phyloP scores from a whole-genome alignment of 2,329 filamentous ascomycete species.

The Herpotrichia juniperi region DNA sequence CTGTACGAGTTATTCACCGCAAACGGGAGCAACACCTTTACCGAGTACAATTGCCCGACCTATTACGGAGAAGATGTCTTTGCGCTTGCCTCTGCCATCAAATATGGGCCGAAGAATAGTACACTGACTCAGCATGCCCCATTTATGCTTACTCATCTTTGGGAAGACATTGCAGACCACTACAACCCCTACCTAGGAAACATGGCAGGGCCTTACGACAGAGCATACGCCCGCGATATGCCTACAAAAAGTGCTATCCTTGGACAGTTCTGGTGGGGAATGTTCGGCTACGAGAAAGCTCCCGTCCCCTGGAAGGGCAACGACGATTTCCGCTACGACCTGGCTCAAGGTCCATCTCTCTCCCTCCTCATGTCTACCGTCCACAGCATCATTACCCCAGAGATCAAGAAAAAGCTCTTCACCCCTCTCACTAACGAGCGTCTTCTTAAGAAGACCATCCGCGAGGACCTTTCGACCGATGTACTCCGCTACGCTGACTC shows the following conservation, averaged over 20 bases:
- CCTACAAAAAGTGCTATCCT: conserved; percentile 49
- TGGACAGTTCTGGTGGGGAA: conserved; percentile 52
- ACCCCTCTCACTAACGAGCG: not conserved
- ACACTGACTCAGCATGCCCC: conserved; percentile 37
- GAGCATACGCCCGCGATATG: conserved; percentile 49
- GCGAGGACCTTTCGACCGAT: conserved; percentile 40
- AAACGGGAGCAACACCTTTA: conserved; percentile 41
- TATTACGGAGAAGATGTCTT: conserved; percentile 52
- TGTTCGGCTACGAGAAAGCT: conserved; percentile 49
- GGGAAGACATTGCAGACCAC: conserved; percentile 44
- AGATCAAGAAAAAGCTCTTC: conserved; percentile 5
- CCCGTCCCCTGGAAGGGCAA: conserved; percentile 48
- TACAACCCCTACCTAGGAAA: conserved; percentile 47
- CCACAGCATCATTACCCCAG: conserved; percentile 4
- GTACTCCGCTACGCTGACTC: conserved; percentile 43
- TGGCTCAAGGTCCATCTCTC: conserved; percentile 49
- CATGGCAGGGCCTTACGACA: conserved; percentile 46
- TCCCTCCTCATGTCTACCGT: conserved; percentile 38
- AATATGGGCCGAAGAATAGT: conserved; percentile 41
- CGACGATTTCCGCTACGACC: conserved; percentile 50
- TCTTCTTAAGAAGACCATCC: conserved; percentile 10
- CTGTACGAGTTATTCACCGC: conserved; percentile 27
- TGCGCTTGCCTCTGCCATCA: conserved; percentile 48
- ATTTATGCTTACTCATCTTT: conserved; percentile 39
- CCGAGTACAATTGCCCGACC: conserved; percentile 50